Evolutionary conservation across 495 filamentous ascomycete species (phyloP).

Genomic region (Thermochaetoides thermophila): DNA sequence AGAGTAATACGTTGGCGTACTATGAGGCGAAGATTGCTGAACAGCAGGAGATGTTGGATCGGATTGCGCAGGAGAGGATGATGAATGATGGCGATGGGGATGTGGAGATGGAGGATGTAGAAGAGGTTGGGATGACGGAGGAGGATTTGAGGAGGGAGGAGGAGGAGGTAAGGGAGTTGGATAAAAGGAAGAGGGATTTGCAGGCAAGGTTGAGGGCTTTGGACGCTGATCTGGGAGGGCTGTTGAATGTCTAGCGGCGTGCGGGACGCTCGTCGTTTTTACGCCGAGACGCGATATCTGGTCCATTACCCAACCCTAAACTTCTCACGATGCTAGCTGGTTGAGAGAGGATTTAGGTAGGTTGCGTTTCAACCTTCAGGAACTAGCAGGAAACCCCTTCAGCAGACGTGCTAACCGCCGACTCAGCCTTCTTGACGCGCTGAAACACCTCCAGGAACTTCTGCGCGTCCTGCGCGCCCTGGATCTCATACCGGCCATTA

Average conservation of each 20-base stretch:
- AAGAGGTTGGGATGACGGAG: conserved; percentile 42
- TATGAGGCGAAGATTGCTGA: conserved; percentile 69
- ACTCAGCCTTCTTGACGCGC: conserved; percentile 25
- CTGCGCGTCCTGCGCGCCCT: conserved; percentile 49
- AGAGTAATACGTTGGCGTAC: conserved; percentile 57
- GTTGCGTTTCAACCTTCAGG: too few species aligned
- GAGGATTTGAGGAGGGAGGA: conserved; percentile 65
- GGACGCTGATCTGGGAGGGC: conserved; percentile 62
- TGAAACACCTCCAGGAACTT: conserved; percentile 42
- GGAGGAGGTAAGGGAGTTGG: conserved; percentile 62
- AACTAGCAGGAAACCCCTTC: conserved; percentile 5
- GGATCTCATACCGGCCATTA: conserved; percentile 43
- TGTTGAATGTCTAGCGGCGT: conserved; percentile 29
- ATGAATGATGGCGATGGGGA: conserved; percentile 33
- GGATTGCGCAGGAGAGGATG: conserved; percentile 46
- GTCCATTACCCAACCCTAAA: too few species aligned
- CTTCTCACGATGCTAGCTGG: too few species aligned
- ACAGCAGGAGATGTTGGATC: conserved; percentile 58
- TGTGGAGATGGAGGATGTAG: conserved; percentile 13
- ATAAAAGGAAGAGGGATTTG: conserved; percentile 58
- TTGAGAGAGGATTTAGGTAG: too few species aligned
- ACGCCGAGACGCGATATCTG: too few species aligned
- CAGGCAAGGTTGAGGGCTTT: conserved; percentile 68
- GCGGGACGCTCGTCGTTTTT: too few species aligned
- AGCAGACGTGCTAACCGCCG: conserved; percentile 5